Percentiles rank a stretch among this genome's conserved stretches.
These are phyloP conservation scores for Halteria grandinella DNA, from an alignment of 73 alveolate genomes.

Conservation along the genomic window DNA sequence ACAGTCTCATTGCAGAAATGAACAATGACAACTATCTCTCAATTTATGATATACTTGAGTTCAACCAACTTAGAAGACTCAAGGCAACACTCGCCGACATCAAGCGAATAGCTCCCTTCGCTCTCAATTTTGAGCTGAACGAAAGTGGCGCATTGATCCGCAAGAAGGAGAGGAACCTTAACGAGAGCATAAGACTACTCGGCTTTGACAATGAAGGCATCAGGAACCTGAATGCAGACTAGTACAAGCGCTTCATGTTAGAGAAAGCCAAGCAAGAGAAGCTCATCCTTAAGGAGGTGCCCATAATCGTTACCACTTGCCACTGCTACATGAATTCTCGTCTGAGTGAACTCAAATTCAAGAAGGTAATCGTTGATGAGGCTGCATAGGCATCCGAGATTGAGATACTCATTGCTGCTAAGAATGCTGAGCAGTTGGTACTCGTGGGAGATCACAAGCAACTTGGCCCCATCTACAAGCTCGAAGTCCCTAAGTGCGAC, in stretches of 20 bases:
- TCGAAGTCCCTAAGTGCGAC: neutral
- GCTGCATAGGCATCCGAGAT: slow-evolving; percentile 22
- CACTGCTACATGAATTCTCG: neutral
- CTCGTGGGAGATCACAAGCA: slow-evolving; percentile 25
- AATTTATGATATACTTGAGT: too few relatives aligned
- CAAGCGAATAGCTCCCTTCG: too few relatives aligned
- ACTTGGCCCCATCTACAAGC: slow-evolving; percentile 9
- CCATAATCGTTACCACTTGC: slow-evolving; percentile 10
- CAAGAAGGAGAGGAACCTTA: neutral
- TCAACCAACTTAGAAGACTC: too few relatives aligned
- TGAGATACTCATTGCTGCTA: neutral
- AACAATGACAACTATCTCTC: too few relatives aligned
- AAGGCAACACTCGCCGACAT: too few relatives aligned
- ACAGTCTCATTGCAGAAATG: too few relatives aligned
- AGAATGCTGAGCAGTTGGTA: neutral
- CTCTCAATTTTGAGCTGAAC: slow-evolving; percentile 2
- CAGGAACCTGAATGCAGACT: neutral
- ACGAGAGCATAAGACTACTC: neutral
- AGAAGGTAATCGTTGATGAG: slow-evolving; percentile 21
- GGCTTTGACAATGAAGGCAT: slow-evolving; percentile 4
- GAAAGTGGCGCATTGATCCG: neutral
- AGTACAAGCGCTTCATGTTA: neutral
- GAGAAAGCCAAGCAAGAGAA: neutral
- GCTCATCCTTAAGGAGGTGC: neutral
- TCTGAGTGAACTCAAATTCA: neutral